Evolutionary conservation across 2,329 filamentous ascomycete genomes (phyloP).

Genomic region (Myriosclerotinia duriaeana): DNA sequence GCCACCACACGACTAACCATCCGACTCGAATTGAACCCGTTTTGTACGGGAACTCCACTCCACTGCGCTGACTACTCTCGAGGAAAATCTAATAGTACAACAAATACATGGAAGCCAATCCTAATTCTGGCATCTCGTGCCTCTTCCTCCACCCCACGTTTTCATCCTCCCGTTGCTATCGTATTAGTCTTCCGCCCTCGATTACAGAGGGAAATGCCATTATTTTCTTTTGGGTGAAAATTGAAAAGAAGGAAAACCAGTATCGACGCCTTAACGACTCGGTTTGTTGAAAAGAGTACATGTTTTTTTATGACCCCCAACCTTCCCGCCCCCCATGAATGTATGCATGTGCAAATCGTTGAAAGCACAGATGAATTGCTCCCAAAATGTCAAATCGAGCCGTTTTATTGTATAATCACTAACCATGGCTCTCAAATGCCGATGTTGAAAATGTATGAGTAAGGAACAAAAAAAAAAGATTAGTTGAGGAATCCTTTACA

Average conservation of each 20-base stretch:
- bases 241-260: slow-evolving; percentile 23
- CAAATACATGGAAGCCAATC: slow-evolving; percentile 12
- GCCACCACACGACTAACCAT: background rate
- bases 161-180: slow-evolving; percentile 4
- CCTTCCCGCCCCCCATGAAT: slow-evolving; percentile 19
- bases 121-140: background rate
- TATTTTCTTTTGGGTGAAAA: background rate
- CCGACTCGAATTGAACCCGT: too few relatives aligned
- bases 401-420: slow-evolving; percentile 14
- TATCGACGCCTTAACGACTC: slow-evolving; percentile 34
- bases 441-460: slow-evolving; percentile 18
- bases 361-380: slow-evolving; percentile 10
- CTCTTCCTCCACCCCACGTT: background rate
- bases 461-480: slow-evolving; percentile 35
- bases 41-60: too few relatives aligned
- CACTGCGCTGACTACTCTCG: background rate
- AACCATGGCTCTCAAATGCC: slow-evolving; percentile 9
- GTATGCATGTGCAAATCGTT: slow-evolving; percentile 13
- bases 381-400: slow-evolving; percentile 7
- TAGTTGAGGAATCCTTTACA: slow-evolving; percentile 99
- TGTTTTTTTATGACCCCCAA: slow-evolving; percentile 30
- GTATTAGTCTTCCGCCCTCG: background rate
- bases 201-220: slow-evolving; percentile 9
- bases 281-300: slow-evolving; percentile 40
- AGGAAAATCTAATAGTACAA: slow-evolving; percentile 10